These are phyloP conservation scores for Starmerella kuoi DNA, from an alignment of 805 yeast species.

Conservation along the genomic window DNA sequence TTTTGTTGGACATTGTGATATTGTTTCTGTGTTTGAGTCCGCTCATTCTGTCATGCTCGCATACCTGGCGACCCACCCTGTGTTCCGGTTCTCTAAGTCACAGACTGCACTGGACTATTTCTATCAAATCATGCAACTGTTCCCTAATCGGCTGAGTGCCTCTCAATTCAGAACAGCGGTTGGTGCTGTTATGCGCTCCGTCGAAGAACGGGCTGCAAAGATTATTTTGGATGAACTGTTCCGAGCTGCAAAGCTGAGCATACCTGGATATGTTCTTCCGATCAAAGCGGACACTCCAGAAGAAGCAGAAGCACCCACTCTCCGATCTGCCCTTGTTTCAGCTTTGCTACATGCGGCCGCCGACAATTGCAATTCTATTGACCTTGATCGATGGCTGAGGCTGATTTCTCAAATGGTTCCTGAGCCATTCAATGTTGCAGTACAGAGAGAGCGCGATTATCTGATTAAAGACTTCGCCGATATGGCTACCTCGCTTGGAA, in stretches of 20 bases:
- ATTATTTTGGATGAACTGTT: conserved; percentile 35
- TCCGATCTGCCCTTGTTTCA: conserved; percentile 39
- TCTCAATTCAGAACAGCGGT: conserved; percentile 47
- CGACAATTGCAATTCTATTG: conserved; percentile 34
- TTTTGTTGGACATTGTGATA: conserved; percentile 21
- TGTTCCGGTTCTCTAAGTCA: conserved; percentile 22
- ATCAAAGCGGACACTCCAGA: conserved; percentile 23
- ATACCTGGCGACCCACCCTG: conserved; percentile 23
- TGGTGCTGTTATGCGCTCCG: conserved; percentile 40
- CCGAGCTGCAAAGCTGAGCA: conserved; percentile 24
- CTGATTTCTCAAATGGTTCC: conserved; percentile 28
- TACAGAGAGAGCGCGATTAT: conserved; percentile 17
- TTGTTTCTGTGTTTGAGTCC: conserved; percentile 36
- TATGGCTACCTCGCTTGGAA: conserved; percentile 18
- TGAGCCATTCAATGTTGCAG: conserved; percentile 24
- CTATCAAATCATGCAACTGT: conserved; percentile 39
- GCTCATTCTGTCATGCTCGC: conserved; percentile 49
- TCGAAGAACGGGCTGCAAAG: conserved; percentile 31
- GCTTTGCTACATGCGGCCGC: conserved; percentile 43
- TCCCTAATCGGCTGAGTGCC: conserved; percentile 43
- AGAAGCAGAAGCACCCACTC: conserved; percentile 25
- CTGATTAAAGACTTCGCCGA: conserved; percentile 18
- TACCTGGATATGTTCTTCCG: conserved; percentile 31
- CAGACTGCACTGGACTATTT: conserved; percentile 33
- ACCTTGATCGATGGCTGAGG: conserved; percentile 38